Evolutionary conservation across 2,329 filamentous ascomycete species (phyloP).

Genomic region (Hortaea sp.): DNA sequence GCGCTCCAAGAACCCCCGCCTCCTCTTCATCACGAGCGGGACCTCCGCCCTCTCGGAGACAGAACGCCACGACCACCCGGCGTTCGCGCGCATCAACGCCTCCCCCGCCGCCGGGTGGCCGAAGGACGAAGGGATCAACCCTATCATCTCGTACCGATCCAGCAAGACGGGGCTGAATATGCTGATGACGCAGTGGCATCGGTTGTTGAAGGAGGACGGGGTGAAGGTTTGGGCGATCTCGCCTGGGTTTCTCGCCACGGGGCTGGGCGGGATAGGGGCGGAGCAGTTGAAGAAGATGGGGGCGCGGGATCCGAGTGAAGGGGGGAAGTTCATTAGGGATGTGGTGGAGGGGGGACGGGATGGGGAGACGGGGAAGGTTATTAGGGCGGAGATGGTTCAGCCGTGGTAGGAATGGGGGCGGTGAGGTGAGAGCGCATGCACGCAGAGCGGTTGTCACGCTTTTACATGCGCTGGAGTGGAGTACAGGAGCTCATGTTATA

Average conservation of each 20-base stretch:
- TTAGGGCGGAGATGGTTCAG: slow-evolving; percentile 26
- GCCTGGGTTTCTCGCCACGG: slow-evolving; percentile 39
- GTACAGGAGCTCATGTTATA: no score
- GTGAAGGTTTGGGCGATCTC: slow-evolving; percentile 40
- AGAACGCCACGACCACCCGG: slow-evolving; percentile 16
- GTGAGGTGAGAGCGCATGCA: no score
- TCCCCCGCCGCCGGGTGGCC: slow-evolving; percentile 37
- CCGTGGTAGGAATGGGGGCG: slow-evolving; percentile 23
- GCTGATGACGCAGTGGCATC: slow-evolving; percentile 39
- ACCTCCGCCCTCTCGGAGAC: slow-evolving; percentile 31
- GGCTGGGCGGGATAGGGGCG: slow-evolving; percentile 26
- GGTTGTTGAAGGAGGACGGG: slow-evolving; percentile 30
- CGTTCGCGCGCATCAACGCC: slow-evolving; percentile 15
- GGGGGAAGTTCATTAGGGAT: slow-evolving; percentile 28
- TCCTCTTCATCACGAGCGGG: slow-evolving; percentile 34
- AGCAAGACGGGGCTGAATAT: slow-evolving; percentile 41
- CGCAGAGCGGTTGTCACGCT: no score
- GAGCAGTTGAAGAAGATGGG: slow-evolving; percentile 26
- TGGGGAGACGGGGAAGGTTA: slow-evolving; percentile 28
- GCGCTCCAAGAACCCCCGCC: slow-evolving; percentile 23
- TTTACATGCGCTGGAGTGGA: no score
- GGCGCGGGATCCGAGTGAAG: slow-evolving; percentile 27
- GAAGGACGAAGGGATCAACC: slow-evolving; percentile 24
- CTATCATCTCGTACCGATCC: slow-evolving; percentile 29
- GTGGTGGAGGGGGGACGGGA: slow-evolving; percentile 33